A percentile compares a stretch with the other conserved stretches of the same genome.
Evolutionary conservation across 306 rosid species (phyloP).

Genomic region (Lathyrus tuberosus): DNA sequence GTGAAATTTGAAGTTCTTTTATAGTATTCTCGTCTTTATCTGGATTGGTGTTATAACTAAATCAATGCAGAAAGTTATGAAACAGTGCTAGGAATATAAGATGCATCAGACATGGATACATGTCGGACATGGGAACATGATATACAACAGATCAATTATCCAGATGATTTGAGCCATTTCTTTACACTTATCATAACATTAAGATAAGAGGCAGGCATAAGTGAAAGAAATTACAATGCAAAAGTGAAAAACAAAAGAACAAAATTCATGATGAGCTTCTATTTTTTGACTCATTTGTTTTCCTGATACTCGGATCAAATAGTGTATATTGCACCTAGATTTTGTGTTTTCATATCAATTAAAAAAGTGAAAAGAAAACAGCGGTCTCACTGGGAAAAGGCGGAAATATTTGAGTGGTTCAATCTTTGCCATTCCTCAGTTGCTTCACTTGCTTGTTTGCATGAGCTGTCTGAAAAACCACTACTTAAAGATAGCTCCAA

Average conservation of each 20-base stretch:
- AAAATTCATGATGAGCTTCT: background rate
- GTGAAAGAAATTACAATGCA: no score
- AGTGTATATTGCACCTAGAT: background rate
- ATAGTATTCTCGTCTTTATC: no score
- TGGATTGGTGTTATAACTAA: no score
- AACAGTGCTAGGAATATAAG: no score
- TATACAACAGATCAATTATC: no score
- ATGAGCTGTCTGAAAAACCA: conserved; percentile 39
- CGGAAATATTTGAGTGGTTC: conserved; percentile 66
- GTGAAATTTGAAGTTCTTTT: no score
- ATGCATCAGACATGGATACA: no score
- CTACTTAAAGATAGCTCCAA: conserved; percentile 65
- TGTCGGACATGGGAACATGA: no score
- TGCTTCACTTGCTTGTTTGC: conserved; percentile 44
- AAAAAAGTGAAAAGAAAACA: conserved; percentile 12
- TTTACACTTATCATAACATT: no score
- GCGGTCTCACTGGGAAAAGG: conserved; percentile 69
- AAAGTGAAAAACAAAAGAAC: background rate
- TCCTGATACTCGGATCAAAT: background rate
- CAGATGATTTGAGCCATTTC: no score
- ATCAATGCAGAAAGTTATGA: no score
- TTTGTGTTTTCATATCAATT: conserved; percentile 11
- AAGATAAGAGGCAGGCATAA: no score
- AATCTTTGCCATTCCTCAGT: conserved; percentile 50
- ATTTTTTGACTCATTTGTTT: conserved; percentile 13